Base-by-base conservation (phyloP, 1,139 yeast species). In the Saccharomyces uvarum region DNA sequence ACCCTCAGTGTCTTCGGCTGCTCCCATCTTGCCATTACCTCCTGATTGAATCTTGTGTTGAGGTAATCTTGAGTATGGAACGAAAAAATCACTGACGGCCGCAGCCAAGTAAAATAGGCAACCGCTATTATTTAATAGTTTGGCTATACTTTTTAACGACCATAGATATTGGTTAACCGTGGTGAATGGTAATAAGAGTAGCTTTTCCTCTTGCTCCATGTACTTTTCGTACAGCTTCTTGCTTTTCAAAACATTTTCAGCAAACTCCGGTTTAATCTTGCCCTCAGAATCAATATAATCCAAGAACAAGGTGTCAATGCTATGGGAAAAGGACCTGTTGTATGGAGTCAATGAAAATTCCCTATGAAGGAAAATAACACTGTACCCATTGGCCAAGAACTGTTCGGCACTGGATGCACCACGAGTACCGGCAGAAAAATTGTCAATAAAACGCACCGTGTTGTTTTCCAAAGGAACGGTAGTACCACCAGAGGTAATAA, bases 401-500 rank as follows among this genome's bases (percentile, higher is more conserved):
- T 88, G 86, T 70, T 93, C 99, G 3, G 98, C 96, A 42, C 95
- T 85, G 0, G 97, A 85, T 8, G 99, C 96, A 54, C 99, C 99
- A 71, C 99, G 80, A 0, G 98, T 93, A 26, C 99, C 99, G 28
- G 98, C 98, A 63, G 96, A 86, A 70, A 95, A 95, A 68, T 93
- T 93, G 70, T 93, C 99, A 66, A 93, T 90, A 71, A 93, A 93
- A 56, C 99, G 73, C 14, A 93, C 99, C 0, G 99, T 95, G 66
- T 95, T 93, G 71, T 90, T 90, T 65, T 93, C 99, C 61, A 93
- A 75, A 0, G 99, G 99, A 0, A 95, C 99, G 0, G 98, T 91
- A 0, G 99, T 93, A 33, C 99, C 99, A n/a, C 99, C 99, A 9
- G 93, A 84, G 0, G 98, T 93, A 2, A 93, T 95, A 54, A 93